Evolutionary conservation across 202 grass and related monocot genomes (phyloP).

Genomic region (Alloteropsis angusta): DNA sequence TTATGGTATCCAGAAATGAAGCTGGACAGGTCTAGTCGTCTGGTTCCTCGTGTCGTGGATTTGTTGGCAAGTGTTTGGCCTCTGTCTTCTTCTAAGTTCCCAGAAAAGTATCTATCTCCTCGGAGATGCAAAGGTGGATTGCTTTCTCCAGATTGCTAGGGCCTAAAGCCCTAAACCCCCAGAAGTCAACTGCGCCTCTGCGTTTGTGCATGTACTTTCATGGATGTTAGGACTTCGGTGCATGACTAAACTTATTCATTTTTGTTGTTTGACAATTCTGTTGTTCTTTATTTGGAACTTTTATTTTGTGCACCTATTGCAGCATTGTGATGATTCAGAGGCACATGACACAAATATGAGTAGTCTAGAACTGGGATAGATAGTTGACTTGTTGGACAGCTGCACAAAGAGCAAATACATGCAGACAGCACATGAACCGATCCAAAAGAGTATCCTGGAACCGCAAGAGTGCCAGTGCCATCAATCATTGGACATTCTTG

Average conservation of each 20-base stretch:
- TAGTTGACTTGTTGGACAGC: neutral
- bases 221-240: neutral
- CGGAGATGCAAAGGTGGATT: constrained; percentile 27
- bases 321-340: neutral
- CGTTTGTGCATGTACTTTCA: neutral
- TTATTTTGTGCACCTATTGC: neutral
- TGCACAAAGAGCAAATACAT: neutral
- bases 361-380: neutral
- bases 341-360: neutral
- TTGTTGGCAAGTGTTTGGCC: neutral
- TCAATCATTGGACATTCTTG: neutral
- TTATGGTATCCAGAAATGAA: neutral
- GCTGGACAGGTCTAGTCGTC: neutral
- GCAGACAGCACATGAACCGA: neutral
- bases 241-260: neutral
- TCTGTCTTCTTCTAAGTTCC: neutral
- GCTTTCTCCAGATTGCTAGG: neutral
- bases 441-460: neutral
- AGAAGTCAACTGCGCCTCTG: neutral
- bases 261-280: neutral
- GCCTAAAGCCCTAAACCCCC: neutral
- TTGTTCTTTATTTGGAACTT: neutral
- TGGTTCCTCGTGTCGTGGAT: neutral
- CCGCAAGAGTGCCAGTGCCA: neutral
- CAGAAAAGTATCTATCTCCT: neutral